These are phyloP conservation scores for Blastobotrys petasosporus DNA, from an alignment of 1,139 yeast genomes.

Conservation along the genomic window DNA sequence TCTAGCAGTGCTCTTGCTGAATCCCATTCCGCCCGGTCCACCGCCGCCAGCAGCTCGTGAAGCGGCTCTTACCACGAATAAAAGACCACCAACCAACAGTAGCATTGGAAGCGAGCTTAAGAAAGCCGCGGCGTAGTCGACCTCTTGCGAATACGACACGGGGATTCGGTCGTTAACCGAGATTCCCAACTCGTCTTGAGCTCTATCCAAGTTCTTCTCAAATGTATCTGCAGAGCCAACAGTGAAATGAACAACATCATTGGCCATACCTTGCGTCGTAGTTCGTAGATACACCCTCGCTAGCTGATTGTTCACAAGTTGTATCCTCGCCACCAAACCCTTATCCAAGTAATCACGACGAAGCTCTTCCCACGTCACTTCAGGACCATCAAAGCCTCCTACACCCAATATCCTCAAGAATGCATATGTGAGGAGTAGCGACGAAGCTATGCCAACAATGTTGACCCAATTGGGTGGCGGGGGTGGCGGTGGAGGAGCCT, in stretches of 20 bases:
- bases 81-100: slow-evolving; percentile 77
- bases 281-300: slow-evolving; percentile 48
- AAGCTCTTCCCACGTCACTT: slow-evolving; percentile 83
- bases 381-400: slow-evolving; percentile 16
- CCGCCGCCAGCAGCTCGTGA: slow-evolving; percentile 34
- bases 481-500: not conserved
- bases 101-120: slow-evolving; percentile 77
- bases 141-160: slow-evolving; percentile 61
- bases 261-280: slow-evolving; percentile 23
- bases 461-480: slow-evolving; percentile 14
- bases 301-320: slow-evolving; percentile 67
- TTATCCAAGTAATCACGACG: slow-evolving; percentile 71
- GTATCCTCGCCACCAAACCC: slow-evolving; percentile 72
- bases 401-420: slow-evolving; percentile 7
- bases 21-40: slow-evolving; percentile 39
- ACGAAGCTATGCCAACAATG: slow-evolving; percentile 9
- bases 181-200: slow-evolving; percentile 68
- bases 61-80: slow-evolving; percentile 56
- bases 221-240: slow-evolving; percentile 88
- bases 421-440: slow-evolving; percentile 7
- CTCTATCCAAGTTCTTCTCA: slow-evolving; percentile 71
- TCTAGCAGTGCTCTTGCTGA: slow-evolving; percentile 80
- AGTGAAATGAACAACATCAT: slow-evolving; percentile 45
- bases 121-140: slow-evolving; percentile 51
- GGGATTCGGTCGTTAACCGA: slow-evolving; percentile 70